Base-by-base conservation (phyloP, 805 yeast species). In the Komagataella pastoris region DNA sequence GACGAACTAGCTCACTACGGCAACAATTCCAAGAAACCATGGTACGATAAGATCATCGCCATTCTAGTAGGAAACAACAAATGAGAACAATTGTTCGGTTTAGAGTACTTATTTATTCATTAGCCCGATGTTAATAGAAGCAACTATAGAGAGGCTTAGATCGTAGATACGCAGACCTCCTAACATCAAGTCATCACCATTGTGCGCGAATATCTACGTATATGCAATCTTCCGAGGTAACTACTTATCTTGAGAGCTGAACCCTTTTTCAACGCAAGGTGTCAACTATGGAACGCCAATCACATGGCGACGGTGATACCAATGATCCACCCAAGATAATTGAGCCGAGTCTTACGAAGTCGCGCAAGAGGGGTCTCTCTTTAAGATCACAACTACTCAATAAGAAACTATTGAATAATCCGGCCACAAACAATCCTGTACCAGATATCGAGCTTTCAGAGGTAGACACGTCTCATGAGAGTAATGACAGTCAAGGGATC, bases 301-400 rank as follows among this genome's bases (percentile, higher is more conserved):
- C 49, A 47, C 46, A n/a, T 8, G 44, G 47, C 46, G 44, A 48
- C 14, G 40, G 40, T 30, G 40, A 30, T 14, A 30, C 40, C 14
- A 30, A 30, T 12, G 40, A 30, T 14, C 14, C 40, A 5, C 14
- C 5, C 40, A 30, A 10, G 14, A 30, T 30, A 10, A 10, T 10
- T 30, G 52, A 46, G 24, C 57, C 66, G 4, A 56, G 55, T 45
- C 60, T 67, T 1, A 59, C 62, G 14, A 63, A 57, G 51, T 67
- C 74, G 30, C 68, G 86, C 55, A 75, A 74, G 54, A 65, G 90
- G 58, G 89, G 89, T 0, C 78, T 81, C 54, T 80, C 87, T 7
- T 64, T 84, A 52, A 70, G 90, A 54, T 72, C 85, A 0, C 88
- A 84, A 65, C 69, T 84, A 49, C 74, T 83, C 66, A 78, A 73